Evolutionary conservation across 2,329 filamentous ascomycete genomes (phyloP).

Genomic region (Claviceps purpurea): DNA sequence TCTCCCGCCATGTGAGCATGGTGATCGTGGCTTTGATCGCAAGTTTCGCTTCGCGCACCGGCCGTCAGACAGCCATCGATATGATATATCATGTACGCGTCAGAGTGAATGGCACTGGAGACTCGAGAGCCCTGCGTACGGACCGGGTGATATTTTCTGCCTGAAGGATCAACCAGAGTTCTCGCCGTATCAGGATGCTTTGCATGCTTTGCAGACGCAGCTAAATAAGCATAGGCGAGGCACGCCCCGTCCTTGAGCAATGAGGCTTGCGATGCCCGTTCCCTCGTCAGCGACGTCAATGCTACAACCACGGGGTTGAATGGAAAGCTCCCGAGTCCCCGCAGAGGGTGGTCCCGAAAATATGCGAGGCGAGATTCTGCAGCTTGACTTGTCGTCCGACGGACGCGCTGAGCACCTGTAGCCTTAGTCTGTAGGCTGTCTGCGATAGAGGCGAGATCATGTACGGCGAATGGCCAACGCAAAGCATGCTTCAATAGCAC

Average conservation of each 20-base stretch:
- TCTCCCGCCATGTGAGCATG: not conserved
- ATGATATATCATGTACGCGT: not conserved
- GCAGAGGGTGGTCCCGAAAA: too few relatives aligned
- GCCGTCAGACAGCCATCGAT: not conserved
- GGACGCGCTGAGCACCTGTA: too few relatives aligned
- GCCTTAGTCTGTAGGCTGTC: too few relatives aligned
- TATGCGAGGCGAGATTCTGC: too few relatives aligned
- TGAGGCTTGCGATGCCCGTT: not conserved
- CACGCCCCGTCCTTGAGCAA: too few relatives aligned
- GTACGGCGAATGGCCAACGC: too few relatives aligned
- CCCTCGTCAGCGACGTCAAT: not conserved
- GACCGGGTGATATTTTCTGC: not conserved
- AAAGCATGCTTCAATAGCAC: too few relatives aligned
- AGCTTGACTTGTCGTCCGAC: too few relatives aligned
- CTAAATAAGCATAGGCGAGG: not conserved
- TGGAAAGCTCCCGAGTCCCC: too few relatives aligned
- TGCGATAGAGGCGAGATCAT: too few relatives aligned
- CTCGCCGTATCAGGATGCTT: not conserved
- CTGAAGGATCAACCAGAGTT: not conserved
- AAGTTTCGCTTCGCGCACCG: not conserved
- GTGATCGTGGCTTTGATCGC: not conserved
- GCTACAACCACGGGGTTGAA: too few relatives aligned
- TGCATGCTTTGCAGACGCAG: not conserved
- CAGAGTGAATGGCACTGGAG: not conserved
- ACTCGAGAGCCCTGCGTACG: not conserved